A percentile compares a stretch with the other conserved stretches of the same genome.
Evolutionary conservation across 2,329 filamentous ascomycete species (phyloP).

Genomic region (Venturia aucupariae): DNA sequence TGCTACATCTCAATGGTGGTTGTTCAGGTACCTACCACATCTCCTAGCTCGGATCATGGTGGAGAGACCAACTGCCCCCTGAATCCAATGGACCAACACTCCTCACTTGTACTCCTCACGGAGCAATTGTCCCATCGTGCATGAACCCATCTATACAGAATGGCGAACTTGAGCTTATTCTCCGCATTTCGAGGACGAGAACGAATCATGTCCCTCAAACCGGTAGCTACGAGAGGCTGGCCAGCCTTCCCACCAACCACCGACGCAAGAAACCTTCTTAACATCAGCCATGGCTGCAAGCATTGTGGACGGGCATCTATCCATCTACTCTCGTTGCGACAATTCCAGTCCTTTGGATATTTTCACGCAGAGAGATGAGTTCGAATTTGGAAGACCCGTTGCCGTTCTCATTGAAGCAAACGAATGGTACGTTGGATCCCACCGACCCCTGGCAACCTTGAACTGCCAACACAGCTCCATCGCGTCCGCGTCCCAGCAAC

Average conservation of each 20-base stretch:
- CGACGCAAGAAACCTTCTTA: neutral
- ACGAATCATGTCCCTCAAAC: neutral
- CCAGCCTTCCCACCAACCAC: constrained; percentile 1
- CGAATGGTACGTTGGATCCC: neutral
- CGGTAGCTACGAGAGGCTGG: neutral
- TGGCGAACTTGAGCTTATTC: neutral
- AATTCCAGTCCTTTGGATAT: neutral
- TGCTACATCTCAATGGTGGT: no score
- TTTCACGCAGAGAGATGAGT: neutral
- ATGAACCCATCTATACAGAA: neutral
- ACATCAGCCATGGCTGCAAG: constrained; percentile 1
- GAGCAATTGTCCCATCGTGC: constrained; percentile 2
- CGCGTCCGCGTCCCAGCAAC: no score
- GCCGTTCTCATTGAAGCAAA: constrained; percentile 1
- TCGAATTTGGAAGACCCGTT: neutral
- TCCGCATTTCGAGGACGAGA: neutral
- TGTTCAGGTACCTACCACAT: no score
- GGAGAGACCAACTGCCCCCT: neutral
- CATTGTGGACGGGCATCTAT: neutral
- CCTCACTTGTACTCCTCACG: no score
- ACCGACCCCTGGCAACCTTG: neutral
- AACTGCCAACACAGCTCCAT: neutral
- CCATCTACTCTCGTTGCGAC: neutral
- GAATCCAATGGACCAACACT: neutral
- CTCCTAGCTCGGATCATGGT: neutral